Evolutionary conservation across 2,329 filamentous ascomycete species (phyloP), one percentile per base, ranked within the genome.

Genomic region (Periconia digitata): DNA sequence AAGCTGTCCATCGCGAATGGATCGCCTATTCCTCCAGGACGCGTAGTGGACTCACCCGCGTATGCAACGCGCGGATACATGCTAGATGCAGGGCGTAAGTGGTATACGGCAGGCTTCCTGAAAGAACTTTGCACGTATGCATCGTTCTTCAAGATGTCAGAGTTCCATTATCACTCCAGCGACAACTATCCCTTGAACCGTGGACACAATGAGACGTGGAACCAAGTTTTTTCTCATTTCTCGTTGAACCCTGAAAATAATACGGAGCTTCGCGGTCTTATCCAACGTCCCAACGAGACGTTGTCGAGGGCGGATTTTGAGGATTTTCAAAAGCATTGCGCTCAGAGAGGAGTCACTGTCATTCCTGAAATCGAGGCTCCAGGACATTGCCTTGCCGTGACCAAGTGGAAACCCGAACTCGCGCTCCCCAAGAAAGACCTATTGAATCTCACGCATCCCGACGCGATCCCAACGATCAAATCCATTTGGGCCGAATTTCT

Each of bases 101-200:
- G 72, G 71, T 76, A 76, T 50, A 51, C 67, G 2, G 62, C 67
- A 1, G 56, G 62, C 1, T 76, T 76, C 39, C 63, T 76, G 21
- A 73, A 74, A 44, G 72, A 76, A 18, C 55, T 76, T 17, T 76
- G 74, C 62, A 74, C 72, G 21, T 76, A 75, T 45, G 71, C 70
- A 2, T 73, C 71, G 13, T 75, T 76, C 58, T 79, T 78, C 66
- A 79, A 76, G 58, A 66, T 78, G 57, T 74, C 70, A 12, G 75
- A 77, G 53, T 78, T 79, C 42, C 76, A 79, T 47, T 77, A 77
- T 52, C 76, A 79, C 53, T 72, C 73, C 6, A 76, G 74, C 56
- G 76, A 79, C 60, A 78, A 79, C 51, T 76, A 76, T 49, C 75
- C 75, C 0, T 54, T 79, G 36, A 78, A 76, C 48, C 70, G 75